Evolutionary conservation across 352 stramenopile genomes (phyloP), one percentile per base, ranked within the genome.

Genomic region (Thraustochytrium sp.): DNA sequence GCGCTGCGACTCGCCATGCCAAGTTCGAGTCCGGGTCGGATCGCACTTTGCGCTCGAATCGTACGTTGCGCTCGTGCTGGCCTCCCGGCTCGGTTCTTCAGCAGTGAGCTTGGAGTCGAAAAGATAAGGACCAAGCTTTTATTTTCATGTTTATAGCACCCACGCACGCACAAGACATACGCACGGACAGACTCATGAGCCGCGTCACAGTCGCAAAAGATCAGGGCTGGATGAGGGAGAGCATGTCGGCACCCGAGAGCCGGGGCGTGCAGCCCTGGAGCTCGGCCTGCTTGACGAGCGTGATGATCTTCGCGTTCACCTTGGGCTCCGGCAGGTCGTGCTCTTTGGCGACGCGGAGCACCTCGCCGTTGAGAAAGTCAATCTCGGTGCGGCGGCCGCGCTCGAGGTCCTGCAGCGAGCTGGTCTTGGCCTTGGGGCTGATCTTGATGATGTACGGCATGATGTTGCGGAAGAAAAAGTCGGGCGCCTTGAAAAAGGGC

Each of bases 401-500:
- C 29, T 84, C 75, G 23, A 84, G 44, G 59, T 84, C 75, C 29
- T 84, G 75, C 23, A 84, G 51, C 75, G 84, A 84, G 59, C 34
- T 61, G 8, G 59, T 31, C 61, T 84, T 84, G 18, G 61, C 75
- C 1, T 76, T 83, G n/a, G 34, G 36, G 3, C 51, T 46, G 18
- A 75, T 8, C 40, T 76, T 84, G 54, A 75, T 8, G 46, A 84
- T 48, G 29, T n/a, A 38, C 1, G 49, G 49, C 1, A 55, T 23
- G 23, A 80, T 42, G 31, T 48, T 37, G 0, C 76, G 77, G 72
- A 68, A 80, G n/a, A 80, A 21, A 13, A 72, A 44, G 5, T 72
- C 21, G 16, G 72, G 72, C 36, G 48, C 13, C 16, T 11, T 29
- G 23, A 80, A 26, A 76, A 72, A 73, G n/a, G 18, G 2, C 11